phyloP scores from a whole-genome alignment of 371 early-diverging fungal species.

The Dipsacomyces acuminosporus region DNA sequence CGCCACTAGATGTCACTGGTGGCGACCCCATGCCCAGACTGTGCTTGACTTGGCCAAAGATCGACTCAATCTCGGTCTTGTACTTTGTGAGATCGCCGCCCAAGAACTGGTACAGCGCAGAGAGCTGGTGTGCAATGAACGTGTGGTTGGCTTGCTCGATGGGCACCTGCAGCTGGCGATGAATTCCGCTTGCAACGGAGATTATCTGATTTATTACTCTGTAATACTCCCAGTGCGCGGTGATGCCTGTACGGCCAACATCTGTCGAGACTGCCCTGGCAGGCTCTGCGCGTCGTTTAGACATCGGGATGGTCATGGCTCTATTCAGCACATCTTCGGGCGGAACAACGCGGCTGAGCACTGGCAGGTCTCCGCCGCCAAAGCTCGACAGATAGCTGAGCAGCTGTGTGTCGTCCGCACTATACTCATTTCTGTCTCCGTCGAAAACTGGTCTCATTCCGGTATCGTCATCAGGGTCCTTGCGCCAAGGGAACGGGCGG shows the following conservation, averaged over 20 bases:
- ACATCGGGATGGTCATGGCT: constrained; percentile 44
- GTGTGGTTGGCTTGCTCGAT: constrained; percentile 24
- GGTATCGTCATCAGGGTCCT: constrained; percentile 24
- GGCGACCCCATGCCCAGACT: constrained; percentile 4
- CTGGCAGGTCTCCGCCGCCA: constrained; percentile 31
- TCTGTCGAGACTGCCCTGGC: constrained; percentile 42
- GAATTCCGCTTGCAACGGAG: constrained; percentile 33
- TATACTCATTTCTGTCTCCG: too few species aligned
- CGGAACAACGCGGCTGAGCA: constrained; percentile 36
- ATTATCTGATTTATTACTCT: constrained; percentile 45
- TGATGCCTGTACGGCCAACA: constrained; percentile 40
- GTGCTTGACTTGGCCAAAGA: constrained; percentile 36
- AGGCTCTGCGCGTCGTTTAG: constrained; percentile 32
- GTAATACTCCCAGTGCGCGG: constrained; percentile 47
- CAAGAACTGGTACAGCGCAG: constrained; percentile 43
- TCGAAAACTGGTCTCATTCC: too few species aligned
- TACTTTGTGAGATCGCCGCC: constrained; percentile 47
- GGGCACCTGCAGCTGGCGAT: constrained; percentile 22
- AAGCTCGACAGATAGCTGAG: constrained; percentile 40
- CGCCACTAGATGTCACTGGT: constrained; percentile 4
- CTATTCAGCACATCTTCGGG: constrained; percentile 37
- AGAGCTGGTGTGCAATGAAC: constrained; percentile 39
- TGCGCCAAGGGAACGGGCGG: constrained; percentile 44
- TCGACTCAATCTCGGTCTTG: constrained; percentile 32
- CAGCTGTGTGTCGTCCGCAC: constrained; percentile 2